Evolutionary conservation across 2,329 filamentous ascomycete genomes (phyloP), one percentile per base, ranked within the genome.

Genomic region (Colletotrichum theobromicola): DNA sequence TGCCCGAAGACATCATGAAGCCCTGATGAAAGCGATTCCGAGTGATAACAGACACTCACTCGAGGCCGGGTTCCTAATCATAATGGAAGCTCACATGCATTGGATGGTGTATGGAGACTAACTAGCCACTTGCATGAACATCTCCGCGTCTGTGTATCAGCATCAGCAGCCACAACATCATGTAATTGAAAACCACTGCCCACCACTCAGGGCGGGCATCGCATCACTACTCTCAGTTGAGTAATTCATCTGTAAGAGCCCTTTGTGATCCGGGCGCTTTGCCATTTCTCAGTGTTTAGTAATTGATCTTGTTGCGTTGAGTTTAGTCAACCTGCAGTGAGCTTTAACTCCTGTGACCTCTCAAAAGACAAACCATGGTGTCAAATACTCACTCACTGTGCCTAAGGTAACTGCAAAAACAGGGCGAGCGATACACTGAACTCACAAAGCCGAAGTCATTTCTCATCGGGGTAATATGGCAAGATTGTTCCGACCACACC

Each of bases 221-320:
- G 13, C 10, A n/a, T 50, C 10, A 2, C 21, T 21, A 13, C 2
- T 13, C 0, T 46, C 21, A 1, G 7, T 0, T 21, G n/a, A 13
- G 7, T 21, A 7, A 18, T 50, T 1, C 6, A 50, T 50, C 2
- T 21, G 21, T n/a, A 50, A 4, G n/a, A 46, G 3, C 2, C 9
- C 10, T 13, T 13, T 13, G n/a, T 46, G n/a, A 46, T 21, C 13
- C 42, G n/a, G 3, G 42, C 9, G 2, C 42, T 21, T 46, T 46
- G 15, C 42, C n/a, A 46, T 10, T 21, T 46, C 18, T n/a, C 7
- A 3, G n/a, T 21, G n/a, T 10, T 21, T 10, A 0, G 5, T 46
- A n/a, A 13, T 21, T 13, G 42, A n/a, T 21, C n/a, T 21, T n/a
- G 21, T 21, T 46, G 42, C 42, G 42, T 5, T 46, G 3, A 21